Evolutionary conservation across 768 basidiomycete species (phyloP).

Genomic region (Podaxis sp.): DNA sequence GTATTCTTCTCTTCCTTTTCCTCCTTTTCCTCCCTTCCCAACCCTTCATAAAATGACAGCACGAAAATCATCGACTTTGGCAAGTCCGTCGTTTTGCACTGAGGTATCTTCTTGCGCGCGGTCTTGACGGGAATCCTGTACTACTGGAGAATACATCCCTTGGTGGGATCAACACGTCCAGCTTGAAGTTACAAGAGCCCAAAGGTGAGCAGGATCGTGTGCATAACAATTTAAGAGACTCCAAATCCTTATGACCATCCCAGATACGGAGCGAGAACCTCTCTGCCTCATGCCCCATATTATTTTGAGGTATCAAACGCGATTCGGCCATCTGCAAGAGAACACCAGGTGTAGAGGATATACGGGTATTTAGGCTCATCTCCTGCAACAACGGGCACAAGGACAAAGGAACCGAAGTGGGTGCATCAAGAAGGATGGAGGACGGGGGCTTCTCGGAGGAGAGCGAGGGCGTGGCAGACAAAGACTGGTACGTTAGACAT

Average conservation of each 20-base stretch:
- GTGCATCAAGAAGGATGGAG: neutral
- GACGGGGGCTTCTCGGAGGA: neutral
- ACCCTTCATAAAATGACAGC: neutral
- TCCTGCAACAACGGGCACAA: slow-evolving; percentile 25
- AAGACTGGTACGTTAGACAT: slow-evolving; percentile 19
- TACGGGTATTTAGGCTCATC: slow-evolving; percentile 23
- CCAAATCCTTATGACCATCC: slow-evolving; percentile 15
- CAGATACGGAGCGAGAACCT: slow-evolving; percentile 5
- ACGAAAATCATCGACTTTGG: slow-evolving; percentile 12
- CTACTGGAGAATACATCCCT: neutral
- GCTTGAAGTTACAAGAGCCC: neutral
- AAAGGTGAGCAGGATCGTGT: neutral
- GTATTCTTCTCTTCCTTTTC: neutral
- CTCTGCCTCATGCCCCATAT: neutral
- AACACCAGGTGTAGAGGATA: slow-evolving; percentile 21
- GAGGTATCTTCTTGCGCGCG: slow-evolving; percentile 6
- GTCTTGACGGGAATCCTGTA: slow-evolving; percentile 1
- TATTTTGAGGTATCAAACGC: slow-evolving; percentile 16
- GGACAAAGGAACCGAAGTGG: neutral
- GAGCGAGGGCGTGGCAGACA: neutral
- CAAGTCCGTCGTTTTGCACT: slow-evolving; percentile 9
- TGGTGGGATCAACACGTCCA: slow-evolving; percentile 11
- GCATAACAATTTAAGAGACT: neutral
- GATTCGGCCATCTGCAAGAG: slow-evolving; percentile 26
- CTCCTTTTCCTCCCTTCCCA: neutral